Percentiles rank a stretch among this genome's conserved stretches.
phyloP scores from a whole-genome alignment of 2,329 filamentous ascomycete species.

The Colletotrichum euphorbiae region DNA sequence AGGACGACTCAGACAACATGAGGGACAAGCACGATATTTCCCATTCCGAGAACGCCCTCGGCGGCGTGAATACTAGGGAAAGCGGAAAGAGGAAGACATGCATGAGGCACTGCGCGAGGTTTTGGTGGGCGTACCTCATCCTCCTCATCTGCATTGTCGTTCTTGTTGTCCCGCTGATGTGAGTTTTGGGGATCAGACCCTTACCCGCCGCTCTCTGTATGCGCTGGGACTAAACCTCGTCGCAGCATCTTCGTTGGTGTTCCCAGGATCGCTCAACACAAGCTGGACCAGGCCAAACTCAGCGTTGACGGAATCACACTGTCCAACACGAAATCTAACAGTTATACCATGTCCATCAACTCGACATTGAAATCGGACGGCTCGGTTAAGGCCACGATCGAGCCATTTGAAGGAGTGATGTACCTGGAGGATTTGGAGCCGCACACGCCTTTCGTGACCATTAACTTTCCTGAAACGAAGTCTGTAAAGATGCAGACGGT shows the following conservation, averaged over 20 bases:
- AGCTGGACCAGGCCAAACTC: slow-evolving; percentile 65
- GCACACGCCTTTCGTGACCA: slow-evolving; percentile 61
- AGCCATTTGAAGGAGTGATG: slow-evolving; percentile 63
- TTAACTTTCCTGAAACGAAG: slow-evolving; percentile 65
- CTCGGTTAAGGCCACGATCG: slow-evolving; percentile 63
- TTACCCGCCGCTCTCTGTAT: neutral
- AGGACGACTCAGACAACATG: slow-evolving; percentile 46
- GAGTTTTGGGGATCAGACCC: slow-evolving; percentile 49
- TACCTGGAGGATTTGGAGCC: slow-evolving; percentile 63
- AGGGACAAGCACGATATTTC: slow-evolving; percentile 52
- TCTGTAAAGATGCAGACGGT: slow-evolving; percentile 61
- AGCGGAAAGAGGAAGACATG: slow-evolving; percentile 53
- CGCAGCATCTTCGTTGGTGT: slow-evolving; percentile 66
- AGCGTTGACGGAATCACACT: slow-evolving; percentile 64
- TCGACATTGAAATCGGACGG: slow-evolving; percentile 65
- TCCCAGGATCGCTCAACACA: slow-evolving; percentile 67
- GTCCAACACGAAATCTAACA: slow-evolving; percentile 56
- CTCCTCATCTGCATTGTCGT: slow-evolving; percentile 61
- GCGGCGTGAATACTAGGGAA: slow-evolving; percentile 28
- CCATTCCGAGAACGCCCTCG: slow-evolving; percentile 50
- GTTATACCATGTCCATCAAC: slow-evolving; percentile 66
- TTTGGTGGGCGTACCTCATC: slow-evolving; percentile 72
- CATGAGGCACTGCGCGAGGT: slow-evolving; percentile 63
- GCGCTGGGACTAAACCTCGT: slow-evolving; percentile 20
- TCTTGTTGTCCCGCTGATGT: slow-evolving; percentile 70